Evolutionary conservation across 1,284 basidiomycete species (phyloP), one percentile per base, ranked within the genome.

Genomic region (Cryptococcus depauperatus): DNA sequence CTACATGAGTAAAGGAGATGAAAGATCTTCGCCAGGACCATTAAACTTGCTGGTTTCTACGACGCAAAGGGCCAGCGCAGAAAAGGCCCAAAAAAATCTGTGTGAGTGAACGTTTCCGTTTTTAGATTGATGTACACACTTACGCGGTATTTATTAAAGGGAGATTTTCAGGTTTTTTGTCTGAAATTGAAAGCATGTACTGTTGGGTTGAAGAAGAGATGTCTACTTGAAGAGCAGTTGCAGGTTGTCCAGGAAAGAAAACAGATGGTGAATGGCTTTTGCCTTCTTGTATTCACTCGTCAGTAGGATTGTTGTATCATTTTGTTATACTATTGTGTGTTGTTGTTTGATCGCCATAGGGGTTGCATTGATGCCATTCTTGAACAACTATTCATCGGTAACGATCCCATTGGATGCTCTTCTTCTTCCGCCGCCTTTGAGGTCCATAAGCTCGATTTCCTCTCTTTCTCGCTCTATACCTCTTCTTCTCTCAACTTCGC

Each of bases 81-180:
- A 42, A 80, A 83, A 55, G 79, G 79, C 37, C 79, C 83, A 51
- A 81, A 53, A 83, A 79, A 51, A 80, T 82, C 43, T 87, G 79
- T 60, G 63, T 63, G 41, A 49, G 45, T 45, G 34, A 38, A 26
- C 34, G 45, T 35, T 50, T 46, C 5, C 7, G 44, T 22, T 1
- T 14, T 4, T 22, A 2, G 39, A 34, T 9, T 8, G 25, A 10
- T 22, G 19, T 30, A 32, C 35, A 44, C 46, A 43, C 19, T 27
- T 50, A 13, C 46, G 37, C 52, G 30, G 41, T 29, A 35, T 33
- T 33, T 5, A 46, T 41, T 40, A 25, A 62, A 87, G 85, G 85
- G 84, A 86, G 90, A 74, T 91, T 90, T 70, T 71, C 90, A 30
- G 85, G 83, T 37, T 88, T 90, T 55, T 68, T 91, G 30, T 85